A percentile compares a stretch with the other conserved stretches of the same genome.
Conservation (phyloP, 441 rosid genomes). For the Aquilaria agallochum region DNA sequence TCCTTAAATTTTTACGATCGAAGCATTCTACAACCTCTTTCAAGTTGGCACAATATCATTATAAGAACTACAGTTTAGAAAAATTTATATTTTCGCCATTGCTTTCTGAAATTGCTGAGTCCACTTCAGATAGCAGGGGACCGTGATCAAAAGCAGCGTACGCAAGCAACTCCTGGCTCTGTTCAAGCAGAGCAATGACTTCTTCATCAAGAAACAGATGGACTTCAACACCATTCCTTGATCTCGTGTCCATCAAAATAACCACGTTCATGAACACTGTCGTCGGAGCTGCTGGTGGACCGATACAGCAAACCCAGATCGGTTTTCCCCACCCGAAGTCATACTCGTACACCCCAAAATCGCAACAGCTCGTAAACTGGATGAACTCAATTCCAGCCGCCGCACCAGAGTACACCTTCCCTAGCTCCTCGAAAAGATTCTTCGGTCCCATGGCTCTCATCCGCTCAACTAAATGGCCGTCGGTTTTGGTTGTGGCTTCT, state of each 20-base stretch:
- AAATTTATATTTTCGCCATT: too few relatives aligned
- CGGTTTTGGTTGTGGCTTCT: conserved; percentile 16
- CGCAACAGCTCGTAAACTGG: conserved; percentile 18
- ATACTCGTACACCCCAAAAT: conserved; percentile 17
- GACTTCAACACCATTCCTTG: background rate
- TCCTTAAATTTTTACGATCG: too few relatives aligned
- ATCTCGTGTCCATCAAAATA: conserved; percentile 5
- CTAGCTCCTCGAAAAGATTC: conserved; percentile 14
- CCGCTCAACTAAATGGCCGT: conserved; percentile 19
- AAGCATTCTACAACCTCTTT: too few relatives aligned
- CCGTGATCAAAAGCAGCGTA: conserved; percentile 8
- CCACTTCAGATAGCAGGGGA: conserved; percentile 2
- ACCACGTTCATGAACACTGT: background rate
- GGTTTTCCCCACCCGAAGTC: conserved; percentile 29
- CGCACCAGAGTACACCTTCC: background rate
- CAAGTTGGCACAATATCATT: too few relatives aligned
- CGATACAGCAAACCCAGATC: conserved; percentile 1
- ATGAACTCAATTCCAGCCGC: conserved; percentile 6
- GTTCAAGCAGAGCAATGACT: conserved; percentile 6
- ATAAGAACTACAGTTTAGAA: too few relatives aligned
- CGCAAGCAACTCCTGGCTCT: conserved; percentile 12
- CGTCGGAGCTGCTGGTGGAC: background rate
- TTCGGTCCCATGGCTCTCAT: conserved; percentile 19
- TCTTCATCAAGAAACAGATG: conserved; percentile 2
- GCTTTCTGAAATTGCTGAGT: too few relatives aligned